Evolutionary conservation across 129 eudicot genomes (phyloP), one percentile per base, ranked within the genome.

Genomic region (Oenanthe sinensis): DNA sequence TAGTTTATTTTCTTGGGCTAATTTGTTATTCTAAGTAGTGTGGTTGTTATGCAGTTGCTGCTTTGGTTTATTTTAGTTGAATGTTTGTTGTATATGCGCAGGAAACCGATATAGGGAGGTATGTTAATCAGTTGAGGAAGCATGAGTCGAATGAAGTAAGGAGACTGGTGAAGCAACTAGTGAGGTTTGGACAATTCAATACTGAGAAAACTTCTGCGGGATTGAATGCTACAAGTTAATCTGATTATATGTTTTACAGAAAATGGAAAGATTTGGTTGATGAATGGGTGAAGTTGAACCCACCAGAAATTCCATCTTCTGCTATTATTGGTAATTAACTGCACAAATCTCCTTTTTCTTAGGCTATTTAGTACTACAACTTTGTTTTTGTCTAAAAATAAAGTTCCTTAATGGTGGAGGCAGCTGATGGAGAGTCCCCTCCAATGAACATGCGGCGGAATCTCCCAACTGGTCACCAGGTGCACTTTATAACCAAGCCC

Each of bases 51-150:
- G 84, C 6, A 3, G 24, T 9, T 60, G 33, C 28, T n/a, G 33
- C 75, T 44, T 47, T 6, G 15, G 30, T 52, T 47, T 8, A 48
- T 20, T 24, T 16, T 47, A 30, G 50, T 33, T 74, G 10, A 74
- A 28, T 24, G 44, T 4, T 33, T 74, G 7, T 6, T 75, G 78
- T 75, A 26, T 13, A 14, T 47, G n/a, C 47, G 47, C 30, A 92
- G 98, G 98, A 94, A 87, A 91, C 97, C 77, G 96, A 94, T 83
- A 90, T 94, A 55, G 97, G 98, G 68, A 91, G 97, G 83, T 82
- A 90, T 85, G 98, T 94, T 74, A 94, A 90, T 75, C 90, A 83
- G 44, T 84, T 91, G 79, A 87, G 98, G 84, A 94, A 91, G 85
- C 95, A 93, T 84, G 88, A 89, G 0, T 94, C 98, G 0, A 81